Evolutionary conservation across 1,284 basidiomycete genomes (phyloP).

Genomic region (Ustilago crameri): DNA sequence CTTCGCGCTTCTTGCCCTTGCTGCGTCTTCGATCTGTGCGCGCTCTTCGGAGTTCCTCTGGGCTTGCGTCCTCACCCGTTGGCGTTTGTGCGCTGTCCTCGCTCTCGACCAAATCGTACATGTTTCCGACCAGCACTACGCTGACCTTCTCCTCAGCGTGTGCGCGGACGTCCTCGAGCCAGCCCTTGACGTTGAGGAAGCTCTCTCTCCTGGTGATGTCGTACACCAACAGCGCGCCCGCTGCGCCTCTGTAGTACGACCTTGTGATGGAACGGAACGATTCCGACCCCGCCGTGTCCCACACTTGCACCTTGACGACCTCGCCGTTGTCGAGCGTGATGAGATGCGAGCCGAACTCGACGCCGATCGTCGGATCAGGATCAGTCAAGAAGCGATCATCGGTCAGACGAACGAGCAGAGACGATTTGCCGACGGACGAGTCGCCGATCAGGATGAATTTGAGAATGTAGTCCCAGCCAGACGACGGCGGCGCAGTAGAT

Average conservation of each 20-base stretch:
- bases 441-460: slow-evolving; percentile 67
- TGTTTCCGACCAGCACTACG: slow-evolving; percentile 64
- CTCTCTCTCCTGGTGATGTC: slow-evolving; percentile 55
- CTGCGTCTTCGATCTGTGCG: slow-evolving; percentile 15
- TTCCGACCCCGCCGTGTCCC: slow-evolving; percentile 66
- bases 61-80: background rate
- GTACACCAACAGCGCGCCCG: slow-evolving; percentile 65
- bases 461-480: slow-evolving; percentile 64
- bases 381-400: slow-evolving; percentile 63
- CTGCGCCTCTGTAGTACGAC: slow-evolving; percentile 65
- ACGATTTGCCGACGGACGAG: slow-evolving; percentile 64
- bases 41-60: background rate
- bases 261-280: slow-evolving; percentile 60
- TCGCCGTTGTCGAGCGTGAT: slow-evolving; percentile 60
- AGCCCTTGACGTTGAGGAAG: slow-evolving; percentile 53
- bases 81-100: slow-evolving; percentile 9
- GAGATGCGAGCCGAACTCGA: slow-evolving; percentile 65
- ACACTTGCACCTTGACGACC: slow-evolving; percentile 64
- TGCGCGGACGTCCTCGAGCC: slow-evolving; percentile 61
- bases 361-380: slow-evolving; percentile 64
- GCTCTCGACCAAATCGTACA: slow-evolving; percentile 52
- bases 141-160: slow-evolving; percentile 63
- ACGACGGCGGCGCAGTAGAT: slow-evolving; percentile 26
- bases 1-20: slow-evolving; percentile 37
- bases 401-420: slow-evolving; percentile 62